phyloP scores from a whole-genome alignment of 768 basidiomycete genomes.

The Boletus reticuloceps region DNA sequence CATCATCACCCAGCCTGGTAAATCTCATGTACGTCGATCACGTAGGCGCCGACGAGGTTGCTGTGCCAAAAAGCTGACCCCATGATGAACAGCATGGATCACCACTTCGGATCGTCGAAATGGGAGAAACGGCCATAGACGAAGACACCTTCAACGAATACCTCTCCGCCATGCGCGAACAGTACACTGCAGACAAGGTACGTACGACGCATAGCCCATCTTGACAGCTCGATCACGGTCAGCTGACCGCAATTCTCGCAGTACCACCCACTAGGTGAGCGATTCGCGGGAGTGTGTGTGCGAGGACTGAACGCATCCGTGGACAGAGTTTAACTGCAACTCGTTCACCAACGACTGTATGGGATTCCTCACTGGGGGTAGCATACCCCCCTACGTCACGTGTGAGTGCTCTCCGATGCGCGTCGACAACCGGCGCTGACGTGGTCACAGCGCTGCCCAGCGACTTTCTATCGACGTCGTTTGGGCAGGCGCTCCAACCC shows the following conservation, averaged over 20 bases:
- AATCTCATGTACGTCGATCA: constrained; percentile 65
- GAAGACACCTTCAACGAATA: constrained; percentile 86
- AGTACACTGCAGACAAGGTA: constrained; percentile 90
- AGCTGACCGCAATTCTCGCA: constrained; percentile 27
- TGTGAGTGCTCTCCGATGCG: constrained; percentile 37
- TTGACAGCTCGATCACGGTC: background rate
- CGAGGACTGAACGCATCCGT: background rate
- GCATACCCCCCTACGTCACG: constrained; percentile 80
- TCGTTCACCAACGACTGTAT: constrained; percentile 88
- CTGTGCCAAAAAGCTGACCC: background rate
- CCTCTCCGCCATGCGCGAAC: constrained; percentile 64
- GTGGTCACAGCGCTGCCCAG: constrained; percentile 58
- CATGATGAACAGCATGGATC: constrained; percentile 58
- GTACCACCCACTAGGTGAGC: constrained; percentile 82
- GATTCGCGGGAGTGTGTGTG: background rate
- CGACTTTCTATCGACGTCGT: constrained; percentile 87
- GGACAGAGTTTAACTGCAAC: constrained; percentile 89
- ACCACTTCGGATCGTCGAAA: constrained; percentile 66
- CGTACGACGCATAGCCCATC: too few relatives aligned
- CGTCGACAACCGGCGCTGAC: too few relatives aligned
- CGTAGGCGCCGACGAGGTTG: background rate
- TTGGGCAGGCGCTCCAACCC: constrained; percentile 81
- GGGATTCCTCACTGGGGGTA: constrained; percentile 81
- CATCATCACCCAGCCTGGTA: constrained; percentile 63
- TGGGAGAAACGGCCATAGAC: constrained; percentile 81